Conservation (phyloP, 805 yeast species). For the Jamesozyma lodderae region DNA sequence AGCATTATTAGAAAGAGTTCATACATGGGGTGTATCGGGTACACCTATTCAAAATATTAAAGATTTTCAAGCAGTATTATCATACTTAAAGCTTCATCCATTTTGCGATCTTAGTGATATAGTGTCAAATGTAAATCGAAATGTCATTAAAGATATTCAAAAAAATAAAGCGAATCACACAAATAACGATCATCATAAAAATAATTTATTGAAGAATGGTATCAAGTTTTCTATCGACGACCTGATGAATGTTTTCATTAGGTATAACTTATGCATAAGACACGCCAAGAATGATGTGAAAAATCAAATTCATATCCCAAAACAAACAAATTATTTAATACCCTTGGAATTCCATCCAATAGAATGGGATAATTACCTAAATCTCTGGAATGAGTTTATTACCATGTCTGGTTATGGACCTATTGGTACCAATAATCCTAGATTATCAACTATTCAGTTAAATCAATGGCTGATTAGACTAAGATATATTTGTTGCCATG, state of each 20-base stretch:
- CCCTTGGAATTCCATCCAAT: constrained; percentile 70
- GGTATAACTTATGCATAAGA: constrained; percentile 45
- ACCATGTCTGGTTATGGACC: constrained; percentile 43
- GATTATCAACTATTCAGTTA: constrained; percentile 46
- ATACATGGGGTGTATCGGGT: constrained; percentile 97
- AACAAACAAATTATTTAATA: constrained; percentile 61
- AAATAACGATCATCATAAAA: not conserved
- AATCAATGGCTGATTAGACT: constrained; percentile 59
- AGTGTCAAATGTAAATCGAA: constrained; percentile 6
- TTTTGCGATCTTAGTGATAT: constrained; percentile 35
- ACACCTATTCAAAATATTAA: constrained; percentile 69
- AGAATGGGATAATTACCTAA: constrained; percentile 76
- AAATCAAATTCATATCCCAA: constrained; percentile 68
- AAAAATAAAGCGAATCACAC: constrained; percentile 1
- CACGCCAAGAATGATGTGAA: constrained; percentile 82
- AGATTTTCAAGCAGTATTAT: constrained; percentile 64
- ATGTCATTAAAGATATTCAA: constrained; percentile 6
- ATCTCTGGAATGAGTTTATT: constrained; percentile 51
- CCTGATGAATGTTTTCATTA: constrained; percentile 44
- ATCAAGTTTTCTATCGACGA: constrained; percentile 30
- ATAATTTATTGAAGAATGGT: constrained; percentile 13
- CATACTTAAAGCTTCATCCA: constrained; percentile 61
- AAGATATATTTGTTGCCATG: constrained; percentile 79
- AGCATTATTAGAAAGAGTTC: constrained; percentile 67
- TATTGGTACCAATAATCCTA: constrained; percentile 42